Evolutionary conservation across 1,284 basidiomycete genomes (phyloP).

Genomic region (Cutaneotrichosporon sp.): DNA sequence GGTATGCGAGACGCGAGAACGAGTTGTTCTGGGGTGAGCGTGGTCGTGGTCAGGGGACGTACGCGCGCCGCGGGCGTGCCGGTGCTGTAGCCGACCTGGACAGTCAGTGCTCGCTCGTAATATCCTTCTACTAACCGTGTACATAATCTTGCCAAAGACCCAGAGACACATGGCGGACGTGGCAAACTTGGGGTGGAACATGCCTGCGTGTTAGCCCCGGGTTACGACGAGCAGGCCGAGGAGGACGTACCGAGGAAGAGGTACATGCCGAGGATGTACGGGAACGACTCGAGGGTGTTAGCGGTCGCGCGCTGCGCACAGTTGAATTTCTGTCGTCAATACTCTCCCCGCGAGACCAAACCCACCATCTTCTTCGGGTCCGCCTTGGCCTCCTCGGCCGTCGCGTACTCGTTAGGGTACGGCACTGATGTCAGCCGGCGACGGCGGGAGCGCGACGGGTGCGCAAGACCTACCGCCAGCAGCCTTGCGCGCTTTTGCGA

Average conservation of each 20-base stretch:
- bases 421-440: conserved; percentile 18
- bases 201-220: conserved; percentile 15
- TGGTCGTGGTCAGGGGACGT: background rate
- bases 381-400: conserved; percentile 35
- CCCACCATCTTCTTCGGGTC: conserved; percentile 36
- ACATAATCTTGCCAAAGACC: conserved; percentile 28
- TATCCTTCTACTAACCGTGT: conserved; percentile 26
- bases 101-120: no score
- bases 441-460: no score
- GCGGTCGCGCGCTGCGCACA: conserved; percentile 39
- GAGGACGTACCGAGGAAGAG: conserved; percentile 31
- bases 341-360: background rate
- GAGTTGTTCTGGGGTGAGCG: conserved; percentile 17
- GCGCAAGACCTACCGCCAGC: conserved; percentile 20
- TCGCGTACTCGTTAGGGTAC: conserved; percentile 39
- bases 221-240: conserved; percentile 7
- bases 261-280: conserved; percentile 25
- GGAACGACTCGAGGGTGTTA: conserved; percentile 42
- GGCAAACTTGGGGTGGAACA: conserved; percentile 36
- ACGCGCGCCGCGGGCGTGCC: conserved; percentile 2
- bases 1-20: conserved; percentile 20
- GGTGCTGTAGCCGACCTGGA: conserved; percentile 26
- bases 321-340: conserved; percentile 28
- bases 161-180: conserved; percentile 21
- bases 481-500: conserved; percentile 25